Conservation (phyloP, 169 alveolate genomes). For the Babesia divergens region DNA sequence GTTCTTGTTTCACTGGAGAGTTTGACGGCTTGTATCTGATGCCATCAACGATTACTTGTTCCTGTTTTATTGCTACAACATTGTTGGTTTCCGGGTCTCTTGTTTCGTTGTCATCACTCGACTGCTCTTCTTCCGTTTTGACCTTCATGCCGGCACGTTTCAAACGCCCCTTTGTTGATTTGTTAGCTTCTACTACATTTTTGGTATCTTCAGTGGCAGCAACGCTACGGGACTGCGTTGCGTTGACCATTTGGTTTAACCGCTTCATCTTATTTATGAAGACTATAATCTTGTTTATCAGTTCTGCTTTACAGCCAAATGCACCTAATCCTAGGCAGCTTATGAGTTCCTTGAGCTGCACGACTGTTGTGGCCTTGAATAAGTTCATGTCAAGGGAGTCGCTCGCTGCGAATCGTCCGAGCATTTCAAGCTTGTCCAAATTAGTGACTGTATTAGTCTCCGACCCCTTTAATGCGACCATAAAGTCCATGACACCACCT, state of each 20-base stretch:
- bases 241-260: background rate
- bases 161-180: too few species aligned
- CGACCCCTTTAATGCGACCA: background rate
- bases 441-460: background rate
- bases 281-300: conserved; percentile 17
- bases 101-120: too few species aligned
- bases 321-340: background rate
- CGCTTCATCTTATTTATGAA: conserved; percentile 14
- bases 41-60: background rate
- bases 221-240: too few species aligned
- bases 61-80: too few species aligned
- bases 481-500: background rate
- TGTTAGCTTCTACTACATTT: too few species aligned
- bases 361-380: conserved; percentile 11
- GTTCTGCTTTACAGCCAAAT: conserved; percentile 5
- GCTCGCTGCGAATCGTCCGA: background rate
- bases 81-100: too few species aligned
- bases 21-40: background rate
- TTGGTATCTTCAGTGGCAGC: too few species aligned
- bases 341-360: background rate
- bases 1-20: background rate
- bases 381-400: background rate
- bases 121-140: too few species aligned
- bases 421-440: background rate
- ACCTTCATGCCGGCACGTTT: too few species aligned